Evolutionary conservation across 2,329 filamentous ascomycete species (phyloP), one percentile per base, ranked within the genome.

Genomic region (Apiospora saccharicola): DNA sequence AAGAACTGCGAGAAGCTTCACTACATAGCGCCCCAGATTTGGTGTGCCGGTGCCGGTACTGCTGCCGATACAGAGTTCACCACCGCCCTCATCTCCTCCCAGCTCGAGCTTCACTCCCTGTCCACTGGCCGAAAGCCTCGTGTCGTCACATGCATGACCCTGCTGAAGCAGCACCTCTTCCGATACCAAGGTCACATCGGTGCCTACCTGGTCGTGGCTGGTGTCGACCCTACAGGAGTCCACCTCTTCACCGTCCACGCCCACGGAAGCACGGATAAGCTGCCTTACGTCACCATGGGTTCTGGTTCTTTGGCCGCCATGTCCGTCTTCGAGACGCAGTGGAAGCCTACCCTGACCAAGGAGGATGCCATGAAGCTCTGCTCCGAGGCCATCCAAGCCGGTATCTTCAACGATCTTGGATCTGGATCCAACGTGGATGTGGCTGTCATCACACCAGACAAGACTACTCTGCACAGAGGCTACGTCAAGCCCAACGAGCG

Each of bases 1-100:
- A 99, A 99, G 94, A 99, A 99, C 90, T 98, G 96, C 88, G 96
- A 99, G 87, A 99, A 99, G 88, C 92, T 99, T 76, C 96, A 99
- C 87, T 99, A 97, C 89, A 99, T 99, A 83, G 90, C 96, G 61
- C 96, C 96, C 73, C 95, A 98, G 85, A 99, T 99, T 85, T 99
- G 96, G 96, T 99, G 96, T 85, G 96, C 96, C 13, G 96, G 96
- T 78, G 97, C 96, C 77, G 96, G 97, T 84, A 99, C 96, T 70
- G 96, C 96, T 74, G 96, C 96, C 79, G 96, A 99, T 84, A 98
- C 96, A 77, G 96, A 99, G 87, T 99, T 99, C 89, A 99, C 96
- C 78, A 99, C 96, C 73, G 93, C 96, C 81, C 92, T 99, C 84
- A 98, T 98, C 87, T 98, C 95, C 80, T 99, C 96, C 76, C 96